Conservation (phyloP, 305 asterid species). For the Caryopteris hybrid region DNA sequence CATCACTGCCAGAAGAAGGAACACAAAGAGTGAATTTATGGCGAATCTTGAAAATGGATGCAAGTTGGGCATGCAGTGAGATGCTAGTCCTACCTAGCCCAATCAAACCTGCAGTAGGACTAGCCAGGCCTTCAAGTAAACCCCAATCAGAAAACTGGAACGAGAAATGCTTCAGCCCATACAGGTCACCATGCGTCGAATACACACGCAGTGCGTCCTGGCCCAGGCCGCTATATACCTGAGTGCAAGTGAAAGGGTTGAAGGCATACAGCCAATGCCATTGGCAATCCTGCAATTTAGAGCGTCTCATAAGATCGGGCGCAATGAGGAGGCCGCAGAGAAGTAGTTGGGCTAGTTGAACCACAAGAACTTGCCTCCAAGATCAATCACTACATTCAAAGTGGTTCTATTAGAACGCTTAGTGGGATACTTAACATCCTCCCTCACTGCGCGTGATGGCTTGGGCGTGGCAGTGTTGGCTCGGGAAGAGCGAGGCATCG, state of each 20-base stretch:
- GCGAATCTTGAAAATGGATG: constrained; percentile 26
- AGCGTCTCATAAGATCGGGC: constrained; percentile 35
- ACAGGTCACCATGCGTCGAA: constrained; percentile 16
- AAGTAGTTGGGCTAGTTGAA: constrained; percentile 37
- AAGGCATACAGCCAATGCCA: constrained; percentile 31
- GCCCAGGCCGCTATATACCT: constrained; percentile 34
- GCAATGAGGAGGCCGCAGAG: constrained; percentile 27
- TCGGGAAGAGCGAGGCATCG: no score
- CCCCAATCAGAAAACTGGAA: constrained; percentile 37
- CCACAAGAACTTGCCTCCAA: constrained; percentile 37
- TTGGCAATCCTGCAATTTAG: constrained; percentile 20
- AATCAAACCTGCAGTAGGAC: constrained; percentile 24
- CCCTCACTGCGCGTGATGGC: no score
- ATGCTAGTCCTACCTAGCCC: constrained; percentile 39
- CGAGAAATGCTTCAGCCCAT: constrained; percentile 17
- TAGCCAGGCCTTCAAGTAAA: constrained; percentile 21
- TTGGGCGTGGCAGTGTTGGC: no score
- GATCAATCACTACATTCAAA: constrained; percentile 32
- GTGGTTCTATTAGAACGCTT: constrained; percentile 36
- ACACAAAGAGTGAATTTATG: constrained; percentile 32
- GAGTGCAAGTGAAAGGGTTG: constrained; percentile 42
- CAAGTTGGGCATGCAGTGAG: constrained; percentile 33
- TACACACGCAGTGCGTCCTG: constrained; percentile 25
- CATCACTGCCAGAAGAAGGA: constrained; percentile 25
- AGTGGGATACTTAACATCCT: no score